Conservation (phyloP, 116 monocot genomes). For the Phalaenopsis hybrid region DNA sequence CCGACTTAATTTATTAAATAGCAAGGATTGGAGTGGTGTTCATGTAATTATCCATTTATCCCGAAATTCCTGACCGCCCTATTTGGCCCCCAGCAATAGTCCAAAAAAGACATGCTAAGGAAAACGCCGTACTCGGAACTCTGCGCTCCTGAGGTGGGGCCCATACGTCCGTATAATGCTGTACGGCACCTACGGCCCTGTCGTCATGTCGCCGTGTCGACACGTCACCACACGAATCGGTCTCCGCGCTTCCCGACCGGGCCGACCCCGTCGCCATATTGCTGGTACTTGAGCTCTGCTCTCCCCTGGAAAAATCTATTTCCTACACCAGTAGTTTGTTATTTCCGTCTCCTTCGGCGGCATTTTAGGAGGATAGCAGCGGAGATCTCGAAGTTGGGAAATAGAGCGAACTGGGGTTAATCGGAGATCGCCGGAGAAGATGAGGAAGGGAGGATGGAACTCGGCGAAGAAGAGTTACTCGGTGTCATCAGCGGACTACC, state of each 20-base stretch:
- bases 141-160: neutral
- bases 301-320: neutral
- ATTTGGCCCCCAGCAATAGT: too few relatives aligned
- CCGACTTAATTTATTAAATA: too few relatives aligned
- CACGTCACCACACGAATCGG: neutral
- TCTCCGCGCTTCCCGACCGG: too few relatives aligned
- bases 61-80: too few relatives aligned
- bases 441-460: constrained; percentile 29
- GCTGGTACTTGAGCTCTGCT: neutral
- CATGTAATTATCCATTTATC: too few relatives aligned
- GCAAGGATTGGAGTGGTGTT: too few relatives aligned
- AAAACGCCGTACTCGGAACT: neutral
- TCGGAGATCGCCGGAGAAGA: neutral
- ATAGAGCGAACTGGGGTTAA: too few relatives aligned
- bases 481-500: constrained; percentile 48
- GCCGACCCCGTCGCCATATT: too few relatives aligned
- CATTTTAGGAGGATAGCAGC: neutral
- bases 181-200: too few relatives aligned
- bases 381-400: neutral
- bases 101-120: too few relatives aligned
- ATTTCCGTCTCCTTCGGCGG: neutral
- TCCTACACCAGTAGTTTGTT: neutral
- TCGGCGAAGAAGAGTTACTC: constrained; percentile 41
- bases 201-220: neutral
- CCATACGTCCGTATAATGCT: neutral